These are phyloP conservation scores for Cystobasidium pallidum DNA, from an alignment of 1,284 basidiomycete species.

Conservation along the genomic window DNA sequence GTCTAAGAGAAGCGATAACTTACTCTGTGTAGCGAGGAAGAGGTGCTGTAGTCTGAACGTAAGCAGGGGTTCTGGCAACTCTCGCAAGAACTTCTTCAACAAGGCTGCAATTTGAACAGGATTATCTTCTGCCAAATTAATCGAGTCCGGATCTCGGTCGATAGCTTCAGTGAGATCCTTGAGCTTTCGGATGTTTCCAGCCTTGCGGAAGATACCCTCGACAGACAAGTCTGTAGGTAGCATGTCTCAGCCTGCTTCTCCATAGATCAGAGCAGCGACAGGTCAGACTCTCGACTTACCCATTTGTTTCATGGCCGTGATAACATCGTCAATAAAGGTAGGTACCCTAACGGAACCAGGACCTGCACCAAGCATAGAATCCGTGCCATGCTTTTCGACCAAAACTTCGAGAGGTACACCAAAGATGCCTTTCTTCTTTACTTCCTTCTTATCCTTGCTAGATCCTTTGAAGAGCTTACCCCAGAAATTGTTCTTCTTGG, in stretches of 20 bases:
- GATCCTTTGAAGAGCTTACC: slow-evolving; percentile 89
- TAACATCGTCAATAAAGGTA: slow-evolving; percentile 95
- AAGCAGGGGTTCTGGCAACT: slow-evolving; percentile 93
- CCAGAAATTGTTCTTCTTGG: slow-evolving; percentile 94
- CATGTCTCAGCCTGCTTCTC: slow-evolving; percentile 4
- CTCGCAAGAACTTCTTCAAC: slow-evolving; percentile 94
- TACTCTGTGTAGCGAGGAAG: slow-evolving; percentile 84
- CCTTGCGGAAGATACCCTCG: slow-evolving; percentile 98
- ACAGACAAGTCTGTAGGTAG: slow-evolving; percentile 84
- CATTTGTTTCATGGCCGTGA: slow-evolving; percentile 99
- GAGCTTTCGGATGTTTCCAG: slow-evolving; percentile 92
- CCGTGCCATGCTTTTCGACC: slow-evolving; percentile 92
- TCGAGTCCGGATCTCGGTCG: slow-evolving; percentile 85
- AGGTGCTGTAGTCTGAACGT: slow-evolving; percentile 91
- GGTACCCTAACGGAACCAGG: slow-evolving; percentile 83
- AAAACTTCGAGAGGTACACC: slow-evolving; percentile 89
- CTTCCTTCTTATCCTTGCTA: slow-evolving; percentile 75
- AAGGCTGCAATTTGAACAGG: slow-evolving; percentile 96
- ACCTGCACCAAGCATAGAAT: slow-evolving; percentile 88
- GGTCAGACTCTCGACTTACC: slow-evolving; percentile 64
- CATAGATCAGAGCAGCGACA: neutral
- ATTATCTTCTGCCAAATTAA: slow-evolving; percentile 91
- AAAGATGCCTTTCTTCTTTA: slow-evolving; percentile 86
- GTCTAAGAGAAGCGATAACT: slow-evolving; percentile 56
- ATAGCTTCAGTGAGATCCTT: slow-evolving; percentile 89